phyloP scores from a whole-genome alignment of 306 rosid genomes.

The Prosopis cineraria region DNA sequence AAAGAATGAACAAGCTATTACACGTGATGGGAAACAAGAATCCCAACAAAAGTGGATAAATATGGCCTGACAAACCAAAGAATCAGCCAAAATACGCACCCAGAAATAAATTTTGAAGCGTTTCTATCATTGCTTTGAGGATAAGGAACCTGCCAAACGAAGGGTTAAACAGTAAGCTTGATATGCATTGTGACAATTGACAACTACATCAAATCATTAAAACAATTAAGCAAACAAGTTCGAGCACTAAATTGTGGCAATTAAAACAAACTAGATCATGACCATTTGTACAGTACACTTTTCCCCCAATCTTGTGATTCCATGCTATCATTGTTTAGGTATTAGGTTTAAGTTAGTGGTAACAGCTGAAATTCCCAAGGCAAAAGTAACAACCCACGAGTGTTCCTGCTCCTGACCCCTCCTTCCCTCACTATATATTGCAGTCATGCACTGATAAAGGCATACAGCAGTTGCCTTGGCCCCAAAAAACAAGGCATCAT shows the following conservation, averaged over 20 bases:
- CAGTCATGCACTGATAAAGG: neutral
- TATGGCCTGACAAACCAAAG: neutral
- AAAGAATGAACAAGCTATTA: neutral
- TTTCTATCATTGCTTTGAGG: neutral
- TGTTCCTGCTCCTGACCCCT: neutral
- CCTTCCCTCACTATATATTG: neutral
- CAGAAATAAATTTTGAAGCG: neutral
- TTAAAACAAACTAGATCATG: neutral
- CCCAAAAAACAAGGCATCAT: neutral
- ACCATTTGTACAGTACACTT: neutral
- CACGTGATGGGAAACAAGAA: neutral
- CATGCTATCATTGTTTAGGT: neutral
- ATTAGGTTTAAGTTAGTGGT: neutral
- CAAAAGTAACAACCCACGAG: neutral
- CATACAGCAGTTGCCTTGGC: neutral
- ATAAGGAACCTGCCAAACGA: neutral
- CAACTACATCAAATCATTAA: conserved; percentile 5
- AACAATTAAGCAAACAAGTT: neutral
- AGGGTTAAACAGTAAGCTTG: neutral
- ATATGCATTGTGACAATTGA: neutral
- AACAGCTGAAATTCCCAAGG: neutral
- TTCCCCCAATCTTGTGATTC: neutral
- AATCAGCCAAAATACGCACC: neutral
- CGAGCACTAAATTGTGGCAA: neutral
- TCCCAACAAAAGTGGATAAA: neutral